Conservation (phyloP, 2,329 filamentous ascomycete genomes). For the Fusarium haematococcum region DNA sequence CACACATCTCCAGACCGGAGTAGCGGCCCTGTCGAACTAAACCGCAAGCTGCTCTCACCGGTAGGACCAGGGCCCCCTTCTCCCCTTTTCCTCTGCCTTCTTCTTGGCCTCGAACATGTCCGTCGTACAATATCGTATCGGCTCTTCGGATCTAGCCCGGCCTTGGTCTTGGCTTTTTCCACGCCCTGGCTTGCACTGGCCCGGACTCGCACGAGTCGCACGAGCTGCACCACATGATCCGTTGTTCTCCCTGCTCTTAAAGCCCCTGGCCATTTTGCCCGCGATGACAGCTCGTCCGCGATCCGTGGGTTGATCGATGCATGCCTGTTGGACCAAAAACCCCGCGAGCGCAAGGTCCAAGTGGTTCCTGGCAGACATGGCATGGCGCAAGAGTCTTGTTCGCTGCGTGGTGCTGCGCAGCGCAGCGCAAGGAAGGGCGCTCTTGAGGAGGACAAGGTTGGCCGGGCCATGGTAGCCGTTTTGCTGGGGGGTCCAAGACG, state of each 20-base stretch:
- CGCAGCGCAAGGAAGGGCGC: background rate
- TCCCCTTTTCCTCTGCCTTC: conserved; percentile 24
- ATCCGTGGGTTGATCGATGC: conserved; percentile 14
- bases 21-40: conserved; percentile 32
- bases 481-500: background rate
- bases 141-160: conserved; percentile 38
- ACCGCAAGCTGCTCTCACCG: conserved; percentile 29
- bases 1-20: conserved; percentile 38
- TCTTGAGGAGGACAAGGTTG: background rate
- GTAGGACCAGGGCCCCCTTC: conserved; percentile 24
- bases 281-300: conserved; percentile 4
- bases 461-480: background rate
- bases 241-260: conserved; percentile 7
- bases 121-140: conserved; percentile 39
- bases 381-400: background rate
- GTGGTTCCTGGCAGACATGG: background rate
- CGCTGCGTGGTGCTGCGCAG: background rate
- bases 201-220: conserved; percentile 42
- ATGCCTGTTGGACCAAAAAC: background rate
- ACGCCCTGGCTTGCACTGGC: conserved; percentile 32
- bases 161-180: conserved; percentile 24
- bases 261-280: background rate
- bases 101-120: conserved; percentile 15
- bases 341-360: conserved; percentile 9
- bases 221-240: conserved; percentile 34